Percentiles rank a stretch among this genome's conserved stretches.
Conservation (phyloP, 495 filamentous ascomycete species). For the Barbatosphaeria neglecta region DNA sequence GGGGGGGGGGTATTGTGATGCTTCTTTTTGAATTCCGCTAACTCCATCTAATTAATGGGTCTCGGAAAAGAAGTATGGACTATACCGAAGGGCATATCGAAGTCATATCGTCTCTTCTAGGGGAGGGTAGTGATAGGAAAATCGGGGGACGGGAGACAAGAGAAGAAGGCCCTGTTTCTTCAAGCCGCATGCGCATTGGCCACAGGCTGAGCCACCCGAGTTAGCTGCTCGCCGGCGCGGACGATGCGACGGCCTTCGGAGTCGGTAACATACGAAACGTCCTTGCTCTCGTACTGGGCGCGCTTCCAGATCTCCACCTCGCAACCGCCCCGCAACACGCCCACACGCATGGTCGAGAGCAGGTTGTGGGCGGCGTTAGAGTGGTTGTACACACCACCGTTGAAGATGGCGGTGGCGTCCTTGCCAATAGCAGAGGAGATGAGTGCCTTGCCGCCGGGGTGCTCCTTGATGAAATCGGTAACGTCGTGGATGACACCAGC, state of each 20-base stretch:
- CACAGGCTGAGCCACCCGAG: conserved; percentile 64
- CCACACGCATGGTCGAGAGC: conserved; percentile 90
- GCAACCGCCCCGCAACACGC: conserved; percentile 89
- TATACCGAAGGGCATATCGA: too few species aligned
- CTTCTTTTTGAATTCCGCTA: too few species aligned
- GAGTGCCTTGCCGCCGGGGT: conserved; percentile 93
- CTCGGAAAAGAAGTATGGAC: too few species aligned
- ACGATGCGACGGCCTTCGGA: conserved; percentile 71
- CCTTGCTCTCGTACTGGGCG: conserved; percentile 80
- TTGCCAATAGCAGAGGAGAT: conserved; percentile 90
- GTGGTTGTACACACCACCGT: conserved; percentile 97
- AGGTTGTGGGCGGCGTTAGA: conserved; percentile 97
- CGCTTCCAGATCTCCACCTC: conserved; percentile 99
- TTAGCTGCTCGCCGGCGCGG: conserved; percentile 82
- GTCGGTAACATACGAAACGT: conserved; percentile 68
- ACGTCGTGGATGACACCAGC: conserved; percentile 97
- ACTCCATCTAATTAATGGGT: too few species aligned
- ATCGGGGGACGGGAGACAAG: background rate
- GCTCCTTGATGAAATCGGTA: conserved; percentile 86
- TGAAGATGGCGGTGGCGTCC: conserved; percentile 98
- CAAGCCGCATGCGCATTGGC: conserved; percentile 65
- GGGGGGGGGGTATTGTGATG: too few species aligned
- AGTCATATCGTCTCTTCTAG: background rate
- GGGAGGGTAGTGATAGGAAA: background rate
- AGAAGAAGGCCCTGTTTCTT: conserved; percentile 1